These are phyloP conservation scores for Protostelium mycophagum DNA, from an alignment of 78 protist genomes.

Conservation along the genomic window DNA sequence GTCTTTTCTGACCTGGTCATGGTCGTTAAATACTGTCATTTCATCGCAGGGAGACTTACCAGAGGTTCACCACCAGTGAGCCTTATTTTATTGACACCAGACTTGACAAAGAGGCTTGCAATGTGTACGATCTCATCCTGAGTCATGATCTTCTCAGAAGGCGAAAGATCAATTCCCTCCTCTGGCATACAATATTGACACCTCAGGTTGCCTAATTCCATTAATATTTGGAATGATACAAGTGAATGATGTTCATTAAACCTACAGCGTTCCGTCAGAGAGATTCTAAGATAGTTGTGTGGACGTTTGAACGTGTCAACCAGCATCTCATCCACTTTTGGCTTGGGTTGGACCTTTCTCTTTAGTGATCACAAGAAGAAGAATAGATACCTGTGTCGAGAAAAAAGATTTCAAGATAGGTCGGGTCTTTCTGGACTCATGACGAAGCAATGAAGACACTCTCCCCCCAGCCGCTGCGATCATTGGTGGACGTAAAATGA, in stretches of 20 bases:
- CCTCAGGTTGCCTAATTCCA: constrained; percentile 11
- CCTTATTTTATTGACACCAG: constrained; percentile 82
- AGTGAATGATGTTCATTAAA: too few species aligned
- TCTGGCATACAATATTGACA: constrained; percentile 89
- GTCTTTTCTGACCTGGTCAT: constrained; percentile 19
- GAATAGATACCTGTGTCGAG: too few species aligned
- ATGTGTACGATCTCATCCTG: constrained; percentile 61
- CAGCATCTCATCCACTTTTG: constrained; percentile 19
- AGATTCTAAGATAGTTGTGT: constrained; percentile 84
- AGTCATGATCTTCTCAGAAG: constrained; percentile 37
- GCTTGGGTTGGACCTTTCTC: too few species aligned
- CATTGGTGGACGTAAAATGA: too few species aligned
- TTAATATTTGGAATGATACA: background rate
- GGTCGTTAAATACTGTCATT: background rate
- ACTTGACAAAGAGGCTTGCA: constrained; percentile 49
- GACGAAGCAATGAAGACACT: too few species aligned
- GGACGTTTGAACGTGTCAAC: constrained; percentile 63
- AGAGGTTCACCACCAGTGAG: constrained; percentile 92
- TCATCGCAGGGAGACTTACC: constrained; percentile 37
- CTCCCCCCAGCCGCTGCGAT: too few species aligned
- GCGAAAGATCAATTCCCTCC: constrained; percentile 77
- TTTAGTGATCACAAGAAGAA: too few species aligned
- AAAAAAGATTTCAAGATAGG: too few species aligned
- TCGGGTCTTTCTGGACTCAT: too few species aligned
- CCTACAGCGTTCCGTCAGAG: constrained; percentile 78